Conservation (phyloP, 768 basidiomycete genomes). For the Asterophora parasitica region DNA sequence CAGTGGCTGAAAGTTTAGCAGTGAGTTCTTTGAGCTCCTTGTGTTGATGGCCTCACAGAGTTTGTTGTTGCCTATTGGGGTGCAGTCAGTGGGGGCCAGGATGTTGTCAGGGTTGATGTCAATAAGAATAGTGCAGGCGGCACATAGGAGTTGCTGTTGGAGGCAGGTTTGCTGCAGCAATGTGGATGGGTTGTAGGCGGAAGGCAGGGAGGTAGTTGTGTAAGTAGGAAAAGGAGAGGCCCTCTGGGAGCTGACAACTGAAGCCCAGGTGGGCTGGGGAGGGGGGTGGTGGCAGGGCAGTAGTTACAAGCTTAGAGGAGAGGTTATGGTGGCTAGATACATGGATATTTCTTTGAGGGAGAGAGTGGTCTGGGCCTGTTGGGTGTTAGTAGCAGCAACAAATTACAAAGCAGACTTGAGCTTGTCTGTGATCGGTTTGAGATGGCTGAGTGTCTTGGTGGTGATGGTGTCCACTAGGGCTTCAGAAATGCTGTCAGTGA, state of each 20-base stretch:
- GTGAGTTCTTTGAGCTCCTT: too few relatives aligned
- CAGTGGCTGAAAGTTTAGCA: not conserved
- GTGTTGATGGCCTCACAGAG: not conserved
- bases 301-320: not conserved
- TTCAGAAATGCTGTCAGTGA: not conserved
- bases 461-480: not conserved
- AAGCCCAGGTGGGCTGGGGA: not conserved
- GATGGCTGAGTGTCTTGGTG: not conserved
- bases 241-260: not conserved
- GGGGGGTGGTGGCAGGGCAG: not conserved
- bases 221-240: too few relatives aligned
- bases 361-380: constrained; percentile 1
- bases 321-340: not conserved
- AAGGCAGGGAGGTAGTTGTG: too few relatives aligned
- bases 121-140: not conserved
- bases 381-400: not conserved
- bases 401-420: not conserved
- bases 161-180: constrained; percentile 2
- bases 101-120: not conserved
- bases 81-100: not conserved
- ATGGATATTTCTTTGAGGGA: not conserved
- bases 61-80: not conserved
- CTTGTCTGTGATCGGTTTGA: not conserved
- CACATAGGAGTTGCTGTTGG: constrained; percentile 3
- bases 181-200: too few relatives aligned